A percentile compares a stretch with the other conserved stretches of the same genome.
Evolutionary conservation across 805 yeast genomes (phyloP).

Genomic region (Metschnikowia vanudenii): DNA sequence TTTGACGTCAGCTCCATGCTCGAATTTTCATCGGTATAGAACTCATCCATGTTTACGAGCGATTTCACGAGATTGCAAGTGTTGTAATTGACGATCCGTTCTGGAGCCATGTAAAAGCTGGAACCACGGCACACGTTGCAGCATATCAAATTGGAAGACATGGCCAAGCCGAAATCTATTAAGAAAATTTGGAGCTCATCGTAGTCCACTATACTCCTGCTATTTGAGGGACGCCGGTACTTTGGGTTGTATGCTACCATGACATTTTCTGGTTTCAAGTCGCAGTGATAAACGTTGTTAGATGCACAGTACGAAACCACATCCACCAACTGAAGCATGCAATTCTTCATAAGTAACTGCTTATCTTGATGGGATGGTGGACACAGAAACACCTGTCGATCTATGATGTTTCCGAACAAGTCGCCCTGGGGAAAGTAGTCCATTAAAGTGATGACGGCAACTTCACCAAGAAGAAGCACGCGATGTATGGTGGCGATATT

Average conservation of each 20-base stretch:
- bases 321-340: slow-evolving; percentile 40
- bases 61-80: slow-evolving; percentile 28
- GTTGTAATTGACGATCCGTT: slow-evolving; percentile 53
- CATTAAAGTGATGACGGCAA: slow-evolving; percentile 69
- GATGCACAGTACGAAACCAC: slow-evolving; percentile 36
- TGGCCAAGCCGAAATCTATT: slow-evolving; percentile 91
- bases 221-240: slow-evolving; percentile 21
- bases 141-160: slow-evolving; percentile 54
- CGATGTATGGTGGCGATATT: slow-evolving; percentile 75
- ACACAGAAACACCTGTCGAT: slow-evolving; percentile 56
- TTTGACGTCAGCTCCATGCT: slow-evolving; percentile 24
- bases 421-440: slow-evolving; percentile 88
- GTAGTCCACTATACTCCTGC: slow-evolving; percentile 27
- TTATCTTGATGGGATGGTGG: slow-evolving; percentile 50
- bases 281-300: slow-evolving; percentile 39
- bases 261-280: slow-evolving; percentile 42
- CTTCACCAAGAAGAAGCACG: slow-evolving; percentile 56
- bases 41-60: slow-evolving; percentile 32
- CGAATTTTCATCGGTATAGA: slow-evolving; percentile 18
- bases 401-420: slow-evolving; percentile 82
- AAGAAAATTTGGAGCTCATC: slow-evolving; percentile 56
- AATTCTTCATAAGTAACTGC: slow-evolving; percentile 45
- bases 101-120: slow-evolving; percentile 92
- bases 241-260: slow-evolving; percentile 34
- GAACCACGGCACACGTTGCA: slow-evolving; percentile 83